Base-by-base conservation (phyloP, 768 basidiomycete genomes). In the Phylloporus sp. region DNA sequence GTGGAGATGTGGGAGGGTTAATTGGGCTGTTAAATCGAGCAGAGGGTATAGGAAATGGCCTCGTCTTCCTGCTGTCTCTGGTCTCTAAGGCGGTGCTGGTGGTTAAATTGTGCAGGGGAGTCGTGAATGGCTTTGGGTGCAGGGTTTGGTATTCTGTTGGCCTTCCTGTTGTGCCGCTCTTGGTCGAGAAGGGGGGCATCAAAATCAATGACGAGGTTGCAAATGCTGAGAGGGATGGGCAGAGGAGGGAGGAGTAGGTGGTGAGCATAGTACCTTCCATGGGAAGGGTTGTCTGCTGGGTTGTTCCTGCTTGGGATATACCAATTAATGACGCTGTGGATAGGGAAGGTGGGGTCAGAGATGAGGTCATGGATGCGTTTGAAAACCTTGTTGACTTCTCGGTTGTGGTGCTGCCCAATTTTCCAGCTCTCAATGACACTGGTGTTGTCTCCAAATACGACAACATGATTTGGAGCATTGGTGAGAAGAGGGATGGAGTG, bases 381-480 rank as follows among this genome's bases (percentile, higher is more conserved):
- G 57, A 62, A 62, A 0, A 56, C 17, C 0, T 35, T 3, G 9
- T 62, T 62, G 49, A 55, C 10, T 0, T 7, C 28, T 9, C 2
- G 3, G 37, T 62, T 63, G 1, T 34, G 13, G 18, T 53, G 52
- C 0, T 27, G 6, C 0, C 53, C 33, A 0, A 23, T 29, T 6
- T 17, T 9, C 60, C 60, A 62, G 7, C 54, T 54, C 1, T 62
- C 39, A 1, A 59, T 46, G 14, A 62, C 32, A 1, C 55, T 54
- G 9, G 14, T 48, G 27, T 62, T 62, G 37, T 62, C 52, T 0
- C 61, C 46, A 3, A 47, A 32, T 0, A 54, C 28, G 0, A 32
- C 10, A 36, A 60, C 3, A 10, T 45, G 29, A 4, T 13, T 13
- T n/a, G 46, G 54, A 6, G 27, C 42, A 4, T 0, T 6, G 1